Percentiles rank a stretch among this genome's conserved stretches.
Conservation (phyloP, 2,329 filamentous ascomycete species). For the Aureobasidium namibiae region DNA sequence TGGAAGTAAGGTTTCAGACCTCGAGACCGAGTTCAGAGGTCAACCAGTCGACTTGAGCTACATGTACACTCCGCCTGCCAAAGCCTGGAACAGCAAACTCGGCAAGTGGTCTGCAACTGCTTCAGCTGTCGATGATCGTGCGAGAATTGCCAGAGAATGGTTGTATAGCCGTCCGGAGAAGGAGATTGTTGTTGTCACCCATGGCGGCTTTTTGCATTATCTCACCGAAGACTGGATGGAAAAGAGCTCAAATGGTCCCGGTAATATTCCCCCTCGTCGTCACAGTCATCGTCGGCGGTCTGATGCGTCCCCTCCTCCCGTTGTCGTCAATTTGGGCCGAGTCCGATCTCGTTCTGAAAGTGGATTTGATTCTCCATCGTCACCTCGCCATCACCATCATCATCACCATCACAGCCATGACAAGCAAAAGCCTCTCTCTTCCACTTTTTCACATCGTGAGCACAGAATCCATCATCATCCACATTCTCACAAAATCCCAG, state of each 20-base stretch:
- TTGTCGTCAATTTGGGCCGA: not conserved
- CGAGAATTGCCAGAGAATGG: conserved; percentile 51
- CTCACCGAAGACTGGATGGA: conserved; percentile 74
- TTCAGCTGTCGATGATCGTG: conserved; percentile 51
- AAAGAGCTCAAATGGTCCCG: conserved; percentile 33
- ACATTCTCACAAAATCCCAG: conserved; percentile 29
- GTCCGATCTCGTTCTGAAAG: not conserved
- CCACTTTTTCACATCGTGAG: not conserved
- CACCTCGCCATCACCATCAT: not conserved
- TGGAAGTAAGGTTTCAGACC: conserved; percentile 49
- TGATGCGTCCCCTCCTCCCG: not conserved
- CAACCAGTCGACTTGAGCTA: conserved; percentile 55
- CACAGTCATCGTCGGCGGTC: conserved; percentile 10
- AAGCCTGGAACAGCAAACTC: conserved; percentile 65
- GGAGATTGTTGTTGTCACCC: conserved; percentile 69
- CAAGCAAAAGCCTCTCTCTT: not conserved
- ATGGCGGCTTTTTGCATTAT: conserved; percentile 79
- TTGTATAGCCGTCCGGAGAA: conserved; percentile 48
- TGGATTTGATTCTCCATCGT: not conserved
- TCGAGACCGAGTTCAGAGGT: conserved; percentile 54
- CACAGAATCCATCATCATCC: conserved; percentile 3
- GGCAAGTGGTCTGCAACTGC: conserved; percentile 38
- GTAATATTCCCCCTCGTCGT: conserved; percentile 7
- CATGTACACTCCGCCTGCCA: conserved; percentile 36
- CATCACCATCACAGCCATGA: not conserved